Evolutionary conservation across 164 flowering plant genomes (phyloP).

Genomic region (Dillenia turbinata): DNA sequence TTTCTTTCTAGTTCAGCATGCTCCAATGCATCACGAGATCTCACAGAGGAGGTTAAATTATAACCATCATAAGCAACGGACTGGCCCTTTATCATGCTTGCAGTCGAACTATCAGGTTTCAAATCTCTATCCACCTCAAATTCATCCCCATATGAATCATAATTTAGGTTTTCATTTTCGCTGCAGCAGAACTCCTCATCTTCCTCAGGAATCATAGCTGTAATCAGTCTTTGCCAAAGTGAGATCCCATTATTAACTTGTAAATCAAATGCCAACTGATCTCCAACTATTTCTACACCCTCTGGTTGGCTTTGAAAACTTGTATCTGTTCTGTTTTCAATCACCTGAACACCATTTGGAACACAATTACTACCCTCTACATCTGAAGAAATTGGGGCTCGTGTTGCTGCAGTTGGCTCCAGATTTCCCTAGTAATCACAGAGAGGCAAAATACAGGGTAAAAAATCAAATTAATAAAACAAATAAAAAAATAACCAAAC

Average conservation of each 20-base stretch:
- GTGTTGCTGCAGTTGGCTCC: constrained; percentile 17
- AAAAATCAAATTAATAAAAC: background rate
- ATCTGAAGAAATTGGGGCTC: constrained; percentile 18
- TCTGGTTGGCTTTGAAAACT: constrained; percentile 17
- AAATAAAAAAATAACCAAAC: background rate
- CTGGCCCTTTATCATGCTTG: constrained; percentile 24
- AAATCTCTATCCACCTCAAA: constrained; percentile 45
- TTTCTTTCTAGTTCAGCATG: constrained; percentile 25
- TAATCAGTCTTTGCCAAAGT: constrained; percentile 59
- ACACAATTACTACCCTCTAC: constrained; percentile 21
- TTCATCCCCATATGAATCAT: constrained; percentile 35
- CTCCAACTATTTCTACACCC: constrained; percentile 19
- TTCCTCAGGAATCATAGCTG: constrained; percentile 71
- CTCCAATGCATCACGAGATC: constrained; percentile 32
- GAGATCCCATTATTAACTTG: constrained; percentile 27
- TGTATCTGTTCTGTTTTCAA: constrained; percentile 23
- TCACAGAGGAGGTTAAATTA: constrained; percentile 26
- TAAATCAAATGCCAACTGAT: constrained; percentile 21
- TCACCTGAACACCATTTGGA: constrained; percentile 28
- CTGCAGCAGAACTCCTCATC: constrained; percentile 27
- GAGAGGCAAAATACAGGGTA: too few species aligned
- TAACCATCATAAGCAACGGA: constrained; percentile 44
- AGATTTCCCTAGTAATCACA: constrained; percentile 31
- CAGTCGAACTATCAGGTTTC: constrained; percentile 30
- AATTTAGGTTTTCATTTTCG: constrained; percentile 31